A percentile compares a stretch with the other conserved stretches of the same genome.
phyloP scores from a whole-genome alignment of 805 yeast genomes.

The Sporopachydermia quercuum region DNA sequence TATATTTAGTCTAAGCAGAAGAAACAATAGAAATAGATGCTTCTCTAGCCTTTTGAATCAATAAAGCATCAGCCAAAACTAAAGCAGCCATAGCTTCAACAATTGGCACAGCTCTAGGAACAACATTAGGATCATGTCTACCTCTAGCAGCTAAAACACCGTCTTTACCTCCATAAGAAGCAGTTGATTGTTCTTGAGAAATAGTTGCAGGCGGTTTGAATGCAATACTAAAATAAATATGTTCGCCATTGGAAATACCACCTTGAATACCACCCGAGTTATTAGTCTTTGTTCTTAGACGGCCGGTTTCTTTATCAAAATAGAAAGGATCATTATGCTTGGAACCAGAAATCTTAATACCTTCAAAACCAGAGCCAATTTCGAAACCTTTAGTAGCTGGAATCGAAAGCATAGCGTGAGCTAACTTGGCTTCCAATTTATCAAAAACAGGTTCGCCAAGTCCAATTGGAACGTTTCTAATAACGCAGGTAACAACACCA shows the following conservation, averaged over 20 bases:
- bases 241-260: constrained; percentile 93
- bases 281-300: constrained; percentile 76
- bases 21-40: too few relatives aligned
- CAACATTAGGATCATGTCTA: constrained; percentile 96
- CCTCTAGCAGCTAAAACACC: constrained; percentile 94
- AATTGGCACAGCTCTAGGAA: constrained; percentile 96
- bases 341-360: constrained; percentile 83
- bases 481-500: constrained; percentile 94
- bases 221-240: constrained; percentile 86
- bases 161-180: constrained; percentile 73
- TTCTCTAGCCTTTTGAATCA: constrained; percentile 80
- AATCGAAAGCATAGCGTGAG: constrained; percentile 94
- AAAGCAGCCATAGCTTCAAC: constrained; percentile 98
- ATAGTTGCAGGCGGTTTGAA: constrained; percentile 98
- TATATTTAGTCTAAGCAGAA: too few relatives aligned
- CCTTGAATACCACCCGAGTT: constrained; percentile 97
- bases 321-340: constrained; percentile 83
- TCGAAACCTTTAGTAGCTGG: constrained; percentile 99
- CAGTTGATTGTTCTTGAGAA: constrained; percentile 80
- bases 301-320: constrained; percentile 40
- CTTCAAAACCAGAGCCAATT: constrained; percentile 91
- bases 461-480: constrained; percentile 89
- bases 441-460: constrained; percentile 97
- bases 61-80: constrained; percentile 71
- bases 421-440: constrained; percentile 85